These are phyloP conservation scores for Alternaria tenuissima DNA, from an alignment of 2,329 filamentous ascomycete genomes.

Conservation along the genomic window DNA sequence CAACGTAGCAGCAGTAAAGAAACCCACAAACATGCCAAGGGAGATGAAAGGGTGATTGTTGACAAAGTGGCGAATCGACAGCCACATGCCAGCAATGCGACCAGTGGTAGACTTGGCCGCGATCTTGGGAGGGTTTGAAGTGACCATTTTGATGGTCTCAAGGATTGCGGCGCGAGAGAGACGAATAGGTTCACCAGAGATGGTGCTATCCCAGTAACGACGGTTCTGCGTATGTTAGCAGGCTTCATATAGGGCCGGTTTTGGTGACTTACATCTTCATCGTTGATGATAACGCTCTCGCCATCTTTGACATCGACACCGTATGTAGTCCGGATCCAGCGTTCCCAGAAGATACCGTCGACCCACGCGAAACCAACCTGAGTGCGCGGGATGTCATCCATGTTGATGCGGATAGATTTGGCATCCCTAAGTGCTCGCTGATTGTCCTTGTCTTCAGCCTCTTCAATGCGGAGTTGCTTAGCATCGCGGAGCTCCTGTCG, in stretches of 20 bases:
- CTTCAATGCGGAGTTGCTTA: conserved; percentile 94
- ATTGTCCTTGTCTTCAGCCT: conserved; percentile 92
- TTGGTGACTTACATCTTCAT: conserved; percentile 81
- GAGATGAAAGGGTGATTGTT: conserved; percentile 57
- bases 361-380: conserved; percentile 97
- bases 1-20: conserved; percentile 60
- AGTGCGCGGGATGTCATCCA: conserved; percentile 85
- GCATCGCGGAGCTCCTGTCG: conserved; percentile 91
- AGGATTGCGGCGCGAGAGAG: conserved; percentile 89
- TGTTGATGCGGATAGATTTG: conserved; percentile 90
- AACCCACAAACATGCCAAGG: conserved; percentile 64
- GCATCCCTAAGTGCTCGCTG: conserved; percentile 84
- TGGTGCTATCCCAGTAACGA: conserved; percentile 92
- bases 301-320: conserved; percentile 86
- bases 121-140: conserved; percentile 73
- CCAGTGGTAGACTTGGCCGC: conserved; percentile 80
- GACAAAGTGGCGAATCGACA: conserved; percentile 52
- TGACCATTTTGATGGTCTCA: conserved; percentile 80
- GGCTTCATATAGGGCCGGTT: background rate
- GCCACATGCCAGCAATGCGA: conserved; percentile 73
- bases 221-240: conserved; percentile 69
- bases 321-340: conserved; percentile 95
- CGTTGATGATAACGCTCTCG: conserved; percentile 94
- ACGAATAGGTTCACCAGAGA: conserved; percentile 87
- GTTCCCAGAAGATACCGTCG: conserved; percentile 95